Evolutionary conservation across 331 rosid species (phyloP).

Genomic region (Rhamnella rubrinervis): DNA sequence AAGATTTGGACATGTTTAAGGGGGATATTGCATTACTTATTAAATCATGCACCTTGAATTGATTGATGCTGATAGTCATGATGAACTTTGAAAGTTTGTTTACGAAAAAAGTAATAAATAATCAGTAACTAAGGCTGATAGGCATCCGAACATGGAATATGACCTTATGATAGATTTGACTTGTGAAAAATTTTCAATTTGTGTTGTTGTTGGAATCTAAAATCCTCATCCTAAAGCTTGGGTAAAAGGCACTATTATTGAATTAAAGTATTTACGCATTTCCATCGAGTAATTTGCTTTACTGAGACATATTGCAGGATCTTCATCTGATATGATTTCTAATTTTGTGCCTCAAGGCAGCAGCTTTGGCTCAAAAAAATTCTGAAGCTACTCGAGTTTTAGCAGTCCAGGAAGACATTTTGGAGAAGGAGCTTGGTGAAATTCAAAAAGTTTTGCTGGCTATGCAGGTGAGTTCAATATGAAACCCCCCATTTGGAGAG

Average conservation of each 20-base stretch:
- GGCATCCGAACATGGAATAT: too few species aligned
- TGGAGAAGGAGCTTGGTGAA: conserved; percentile 93
- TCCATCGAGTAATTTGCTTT: background rate
- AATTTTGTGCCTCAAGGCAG: conserved; percentile 64
- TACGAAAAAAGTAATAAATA: too few species aligned
- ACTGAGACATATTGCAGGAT: background rate
- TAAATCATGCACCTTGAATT: too few species aligned
- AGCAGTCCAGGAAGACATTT: conserved; percentile 67
- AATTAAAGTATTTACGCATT: background rate
- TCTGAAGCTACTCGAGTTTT: conserved; percentile 84
- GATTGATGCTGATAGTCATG: too few species aligned
- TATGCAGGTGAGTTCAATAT: conserved; percentile 66
- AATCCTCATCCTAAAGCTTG: background rate
- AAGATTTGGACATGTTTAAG: background rate
- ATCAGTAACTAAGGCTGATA: too few species aligned
- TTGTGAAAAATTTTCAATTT: background rate
- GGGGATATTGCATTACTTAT: background rate
- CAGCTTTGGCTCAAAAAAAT: conserved; percentile 75
- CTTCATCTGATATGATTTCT: conserved; percentile 3
- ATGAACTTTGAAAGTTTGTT: too few species aligned
- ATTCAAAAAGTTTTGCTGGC: conserved; percentile 84
- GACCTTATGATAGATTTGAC: too few species aligned
- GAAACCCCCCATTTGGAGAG: background rate
- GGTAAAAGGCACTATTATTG: background rate
- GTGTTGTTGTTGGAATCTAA: background rate